Base-by-base conservation (phyloP, 257 asterid genomes). In the Primulina tabacum region DNA sequence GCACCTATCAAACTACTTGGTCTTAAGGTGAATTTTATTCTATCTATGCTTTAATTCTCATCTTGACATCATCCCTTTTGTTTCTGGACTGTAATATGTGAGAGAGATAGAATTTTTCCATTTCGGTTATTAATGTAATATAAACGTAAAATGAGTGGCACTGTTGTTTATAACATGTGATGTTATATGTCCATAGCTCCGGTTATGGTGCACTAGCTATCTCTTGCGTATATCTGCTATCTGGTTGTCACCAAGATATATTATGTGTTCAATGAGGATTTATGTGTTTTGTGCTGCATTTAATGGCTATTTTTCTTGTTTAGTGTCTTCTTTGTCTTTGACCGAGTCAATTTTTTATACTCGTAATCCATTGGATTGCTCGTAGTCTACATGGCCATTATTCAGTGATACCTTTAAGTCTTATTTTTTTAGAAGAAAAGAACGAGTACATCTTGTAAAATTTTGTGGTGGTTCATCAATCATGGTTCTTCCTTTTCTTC, bases 1-100 rank as follows among this genome's bases (percentile, higher is more conserved):
- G 60, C 75, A 55, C 99, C 96, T 8, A 47, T 93, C 78, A 93
- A 87, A 73, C 68, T 93, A 76, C 88, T 93, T 63, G 99, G 97
- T 74, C 84, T 93, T 33, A 90, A 89, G 99, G 99, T 90, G 78
- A 71, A 61, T 55, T 69, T 71, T 62, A 61, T 7, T 60, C 17
- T 24, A 53, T 5, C 30, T 75, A 20, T 38, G 40, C 57, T 11
- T 73, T 9, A 4, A 17, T 28, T 28, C 38, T 34, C 37, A 43
- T 43, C 29, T 56, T 20, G 10, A 33, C 29, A 28, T 18, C 71
- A 65, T 70, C 33, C 61, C 55, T 17, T 55, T 35, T 65, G 43
- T 38, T 64, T 61, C 53, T 18, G 52, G 57, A 26, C 8, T 5
- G 62, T 12, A 8, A 52, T n/a, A 47, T 24, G 9, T 17, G 6